Evolutionary conservation across 345 rosid species (phyloP).

Genomic region (Eucalyptus shirleyi): DNA sequence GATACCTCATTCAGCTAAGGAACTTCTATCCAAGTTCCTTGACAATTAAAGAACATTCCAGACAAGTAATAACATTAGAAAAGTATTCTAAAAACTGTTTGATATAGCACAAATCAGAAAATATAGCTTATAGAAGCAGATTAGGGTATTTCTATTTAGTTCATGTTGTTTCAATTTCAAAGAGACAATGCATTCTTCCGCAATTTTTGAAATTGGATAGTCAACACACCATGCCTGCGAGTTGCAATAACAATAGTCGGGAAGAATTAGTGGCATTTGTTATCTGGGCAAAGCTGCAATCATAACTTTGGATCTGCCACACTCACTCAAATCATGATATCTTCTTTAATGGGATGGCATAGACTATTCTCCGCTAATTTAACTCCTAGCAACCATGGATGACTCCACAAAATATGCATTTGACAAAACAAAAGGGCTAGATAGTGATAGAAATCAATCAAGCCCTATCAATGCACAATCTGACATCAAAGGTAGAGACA

Average conservation of each 20-base stretch:
- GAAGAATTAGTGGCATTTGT: background rate
- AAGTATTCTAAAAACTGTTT: background rate
- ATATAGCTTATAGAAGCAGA: background rate
- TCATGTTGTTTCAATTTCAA: background rate
- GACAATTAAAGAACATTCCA: background rate
- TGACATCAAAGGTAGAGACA: background rate
- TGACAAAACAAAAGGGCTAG: background rate
- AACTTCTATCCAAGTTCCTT: background rate
- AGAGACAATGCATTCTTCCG: background rate
- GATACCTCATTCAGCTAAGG: background rate
- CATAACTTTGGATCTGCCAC: background rate
- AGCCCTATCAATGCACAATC: background rate
- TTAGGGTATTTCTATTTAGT: background rate
- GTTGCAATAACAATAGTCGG: background rate
- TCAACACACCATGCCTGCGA: background rate
- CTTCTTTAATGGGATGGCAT: background rate
- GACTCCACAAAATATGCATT: background rate
- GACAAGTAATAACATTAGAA: background rate
- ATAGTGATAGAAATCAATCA: fast-evolving
- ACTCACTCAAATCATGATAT: background rate
- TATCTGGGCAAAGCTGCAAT: fast-evolving
- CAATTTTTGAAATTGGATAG: fast-evolving
- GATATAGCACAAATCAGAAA: background rate
- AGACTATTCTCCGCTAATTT: background rate
- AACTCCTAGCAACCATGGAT: background rate